Evolutionary conservation across 768 basidiomycete genomes (phyloP).

Genomic region (Galerina marginata): DNA sequence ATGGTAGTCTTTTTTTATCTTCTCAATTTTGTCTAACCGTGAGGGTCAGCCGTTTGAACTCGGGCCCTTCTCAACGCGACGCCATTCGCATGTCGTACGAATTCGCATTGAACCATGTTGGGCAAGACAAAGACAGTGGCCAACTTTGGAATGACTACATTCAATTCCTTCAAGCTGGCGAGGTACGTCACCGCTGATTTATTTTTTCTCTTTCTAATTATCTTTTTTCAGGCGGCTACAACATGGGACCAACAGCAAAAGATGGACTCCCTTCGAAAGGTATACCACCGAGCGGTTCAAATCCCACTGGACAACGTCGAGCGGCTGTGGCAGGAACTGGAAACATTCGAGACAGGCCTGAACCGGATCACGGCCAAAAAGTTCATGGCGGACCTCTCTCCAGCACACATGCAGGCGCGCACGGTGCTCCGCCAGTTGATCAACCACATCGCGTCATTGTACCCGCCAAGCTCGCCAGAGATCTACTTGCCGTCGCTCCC

Average conservation of each 20-base stretch:
- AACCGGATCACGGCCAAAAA: slow-evolving; percentile 97
- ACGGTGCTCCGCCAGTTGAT: slow-evolving; percentile 83
- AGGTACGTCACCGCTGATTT: slow-evolving; percentile 50
- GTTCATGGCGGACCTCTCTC: slow-evolving; percentile 91
- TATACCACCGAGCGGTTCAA: slow-evolving; percentile 92
- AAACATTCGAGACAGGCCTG: slow-evolving; percentile 86
- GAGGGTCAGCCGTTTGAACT: slow-evolving; percentile 63
- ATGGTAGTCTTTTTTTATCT: slow-evolving; percentile 35
- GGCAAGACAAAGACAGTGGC: slow-evolving; percentile 90
- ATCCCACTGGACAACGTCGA: slow-evolving; percentile 95
- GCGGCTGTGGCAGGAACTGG: slow-evolving; percentile 90
- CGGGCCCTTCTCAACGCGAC: slow-evolving; percentile 71
- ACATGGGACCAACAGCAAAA: slow-evolving; percentile 97
- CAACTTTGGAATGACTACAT: slow-evolving; percentile 96
- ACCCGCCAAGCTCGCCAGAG: slow-evolving; percentile 44
- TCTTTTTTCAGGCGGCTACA: slow-evolving; percentile 56
- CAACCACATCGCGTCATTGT: slow-evolving; percentile 69
- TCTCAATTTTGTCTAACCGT: slow-evolving; percentile 13
- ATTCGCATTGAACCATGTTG: slow-evolving; percentile 87
- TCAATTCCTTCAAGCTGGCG: slow-evolving; percentile 80
- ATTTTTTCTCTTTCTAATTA: not conserved
- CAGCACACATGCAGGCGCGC: slow-evolving; percentile 94
- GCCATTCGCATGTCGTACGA: slow-evolving; percentile 90
- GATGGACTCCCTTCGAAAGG: slow-evolving; percentile 90
- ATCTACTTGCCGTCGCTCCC: slow-evolving; percentile 74